phyloP scores from a whole-genome alignment of 306 rosid genomes.

The Astragalus membranaceus region DNA sequence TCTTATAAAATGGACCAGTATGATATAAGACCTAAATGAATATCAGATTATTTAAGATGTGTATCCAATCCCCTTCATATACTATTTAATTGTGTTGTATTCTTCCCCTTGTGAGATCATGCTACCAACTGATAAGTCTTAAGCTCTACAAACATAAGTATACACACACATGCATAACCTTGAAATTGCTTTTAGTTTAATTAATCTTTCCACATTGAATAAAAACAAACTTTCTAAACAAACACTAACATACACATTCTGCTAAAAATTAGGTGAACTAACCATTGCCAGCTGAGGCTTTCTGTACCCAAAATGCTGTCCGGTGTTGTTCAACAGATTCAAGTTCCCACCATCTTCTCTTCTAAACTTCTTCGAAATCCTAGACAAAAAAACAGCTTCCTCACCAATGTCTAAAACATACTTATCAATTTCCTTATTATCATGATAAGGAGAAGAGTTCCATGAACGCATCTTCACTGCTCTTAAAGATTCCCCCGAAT shows the following conservation, averaged over 20 bases:
- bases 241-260: background rate
- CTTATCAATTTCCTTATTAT: conserved; percentile 39
- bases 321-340: conserved; percentile 37
- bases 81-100: background rate
- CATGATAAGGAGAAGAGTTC: conserved; percentile 15
- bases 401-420: conserved; percentile 67
- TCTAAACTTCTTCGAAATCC: conserved; percentile 59
- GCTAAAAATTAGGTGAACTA: conserved; percentile 25
- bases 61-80: background rate
- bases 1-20: no score
- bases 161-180: conserved; percentile 2
- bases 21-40: background rate
- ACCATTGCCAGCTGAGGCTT: conserved; percentile 94
- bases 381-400: conserved; percentile 60
- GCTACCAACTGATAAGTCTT: background rate
- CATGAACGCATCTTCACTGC: conserved; percentile 41
- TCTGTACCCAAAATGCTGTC: conserved; percentile 53
- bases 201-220: background rate
- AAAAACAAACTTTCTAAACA: background rate
- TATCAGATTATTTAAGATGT: background rate
- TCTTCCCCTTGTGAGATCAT: background rate
- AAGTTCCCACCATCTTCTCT: conserved; percentile 34
- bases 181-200: conserved; percentile 1
- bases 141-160: background rate
- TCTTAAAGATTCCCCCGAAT: conserved; percentile 26